Evolutionary conservation across 139 green algal species (phyloP).

Genomic region (Nannochloris sp.): DNA sequence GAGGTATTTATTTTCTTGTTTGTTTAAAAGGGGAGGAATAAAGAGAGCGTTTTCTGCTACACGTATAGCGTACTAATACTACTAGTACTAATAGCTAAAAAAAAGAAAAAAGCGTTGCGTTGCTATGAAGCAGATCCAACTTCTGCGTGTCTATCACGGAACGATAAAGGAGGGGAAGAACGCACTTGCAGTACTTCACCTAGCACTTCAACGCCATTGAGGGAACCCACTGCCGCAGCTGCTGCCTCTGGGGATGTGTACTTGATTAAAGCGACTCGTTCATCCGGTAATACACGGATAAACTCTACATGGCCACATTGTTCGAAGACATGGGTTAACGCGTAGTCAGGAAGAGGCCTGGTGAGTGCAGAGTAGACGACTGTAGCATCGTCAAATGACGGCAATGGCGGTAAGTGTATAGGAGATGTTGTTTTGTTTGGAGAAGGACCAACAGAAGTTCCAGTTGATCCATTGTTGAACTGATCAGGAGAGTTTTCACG

Average conservation of each 20-base stretch:
- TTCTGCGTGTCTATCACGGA: too few relatives aligned
- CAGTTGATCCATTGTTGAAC: too few relatives aligned
- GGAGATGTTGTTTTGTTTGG: background rate
- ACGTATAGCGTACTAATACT: too few relatives aligned
- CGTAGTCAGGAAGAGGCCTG: conserved; percentile 41
- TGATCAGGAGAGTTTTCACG: background rate
- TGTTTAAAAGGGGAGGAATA: too few relatives aligned
- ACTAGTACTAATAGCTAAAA: too few relatives aligned
- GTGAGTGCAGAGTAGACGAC: conserved; percentile 34
- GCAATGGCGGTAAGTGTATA: background rate
- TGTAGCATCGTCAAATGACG: background rate
- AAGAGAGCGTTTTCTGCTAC: too few relatives aligned
- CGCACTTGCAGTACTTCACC: conserved; percentile 30
- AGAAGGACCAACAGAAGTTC: too few relatives aligned
- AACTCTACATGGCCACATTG: conserved; percentile 32
- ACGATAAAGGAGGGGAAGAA: conserved; percentile 18
- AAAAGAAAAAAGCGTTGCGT: too few relatives aligned
- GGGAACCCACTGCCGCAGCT: conserved; percentile 16
- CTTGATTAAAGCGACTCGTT: conserved; percentile 37
- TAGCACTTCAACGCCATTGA: conserved; percentile 39
- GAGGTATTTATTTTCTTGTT: too few relatives aligned
- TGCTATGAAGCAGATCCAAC: too few relatives aligned
- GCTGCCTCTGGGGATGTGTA: conserved; percentile 32
- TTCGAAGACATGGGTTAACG: conserved; percentile 44
- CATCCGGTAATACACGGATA: conserved; percentile 31